A percentile compares a stretch with the other conserved stretches of the same genome.
Evolutionary conservation across 2,329 filamentous ascomycete species (phyloP).

Genomic region (Alternaria brassicae): DNA sequence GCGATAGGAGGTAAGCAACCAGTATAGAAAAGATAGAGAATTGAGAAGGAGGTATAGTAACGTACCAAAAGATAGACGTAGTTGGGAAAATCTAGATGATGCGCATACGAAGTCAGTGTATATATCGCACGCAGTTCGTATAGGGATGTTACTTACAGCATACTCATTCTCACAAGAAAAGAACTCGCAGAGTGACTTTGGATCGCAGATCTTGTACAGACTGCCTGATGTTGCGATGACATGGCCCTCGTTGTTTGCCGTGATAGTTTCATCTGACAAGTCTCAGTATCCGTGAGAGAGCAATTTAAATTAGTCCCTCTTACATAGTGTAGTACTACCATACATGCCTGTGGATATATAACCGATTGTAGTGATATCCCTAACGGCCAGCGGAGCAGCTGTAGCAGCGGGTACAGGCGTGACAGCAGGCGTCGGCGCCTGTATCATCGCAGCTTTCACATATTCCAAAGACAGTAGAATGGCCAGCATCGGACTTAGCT

Average conservation of each 20-base stretch:
- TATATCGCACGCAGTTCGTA: too few species aligned
- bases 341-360: conserved; percentile 12
- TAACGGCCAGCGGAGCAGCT: conserved; percentile 8
- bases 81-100: not conserved
- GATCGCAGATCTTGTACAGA: conserved; percentile 15
- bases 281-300: not conserved
- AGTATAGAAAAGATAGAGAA: not conserved
- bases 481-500: conserved; percentile 6
- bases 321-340: conserved; percentile 21
- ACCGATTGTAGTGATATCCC: conserved; percentile 20
- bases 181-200: conserved; percentile 13
- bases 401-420: conserved; percentile 16
- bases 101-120: too few species aligned
- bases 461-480: not conserved
- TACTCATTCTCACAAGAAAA: conserved; percentile 16
- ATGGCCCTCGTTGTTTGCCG: conserved; percentile 12
- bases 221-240: conserved; percentile 15
- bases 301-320: not conserved
- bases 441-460: conserved; percentile 12
- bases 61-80: conserved; percentile 14
- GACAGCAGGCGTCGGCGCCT: conserved; percentile 10
- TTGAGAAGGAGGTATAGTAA: not conserved
- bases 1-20: not conserved
- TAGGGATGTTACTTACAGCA: not conserved
- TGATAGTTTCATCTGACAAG: conserved; percentile 18